Percentiles rank a stretch among this genome's conserved stretches.
Evolutionary conservation across 1,284 basidiomycete species (phyloP).

Genomic region (Cryptococcus depauperatus): DNA sequence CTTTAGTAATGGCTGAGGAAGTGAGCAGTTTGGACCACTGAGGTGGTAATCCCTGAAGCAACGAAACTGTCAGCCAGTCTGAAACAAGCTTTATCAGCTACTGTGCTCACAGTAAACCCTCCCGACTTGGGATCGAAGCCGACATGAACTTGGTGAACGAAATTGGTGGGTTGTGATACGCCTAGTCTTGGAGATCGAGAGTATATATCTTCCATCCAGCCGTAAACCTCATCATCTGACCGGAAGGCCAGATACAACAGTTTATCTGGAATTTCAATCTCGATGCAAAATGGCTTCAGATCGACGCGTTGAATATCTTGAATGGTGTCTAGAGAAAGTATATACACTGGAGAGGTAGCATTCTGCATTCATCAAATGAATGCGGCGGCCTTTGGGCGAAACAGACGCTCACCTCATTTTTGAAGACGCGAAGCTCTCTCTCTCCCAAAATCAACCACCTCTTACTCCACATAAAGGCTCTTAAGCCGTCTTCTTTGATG

Average conservation of each 20-base stretch:
- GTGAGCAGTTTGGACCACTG: constrained; percentile 95
- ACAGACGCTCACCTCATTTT: constrained; percentile 67
- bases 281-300: constrained; percentile 82
- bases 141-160: constrained; percentile 96
- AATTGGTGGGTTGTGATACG: constrained; percentile 89
- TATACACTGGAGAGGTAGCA: constrained; percentile 25
- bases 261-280: constrained; percentile 70
- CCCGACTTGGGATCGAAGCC: constrained; percentile 92
- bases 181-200: constrained; percentile 85
- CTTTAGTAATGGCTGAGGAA: constrained; percentile 92
- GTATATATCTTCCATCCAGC: constrained; percentile 95
- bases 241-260: constrained; percentile 55
- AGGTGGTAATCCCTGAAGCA: constrained; percentile 75
- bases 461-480: constrained; percentile 86
- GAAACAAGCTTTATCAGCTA: not conserved
- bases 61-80: not conserved
- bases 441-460: constrained; percentile 85
- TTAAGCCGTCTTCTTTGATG: constrained; percentile 82
- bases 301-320: constrained; percentile 83
- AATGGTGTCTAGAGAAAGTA: constrained; percentile 60
- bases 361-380: constrained; percentile 14
- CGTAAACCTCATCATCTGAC: constrained; percentile 90
- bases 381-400: not conserved
- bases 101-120: constrained; percentile 68
- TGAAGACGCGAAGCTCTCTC: constrained; percentile 72